phyloP scores from a whole-genome alignment of 179 eudicot species.

The Heliamphora ciliata region DNA sequence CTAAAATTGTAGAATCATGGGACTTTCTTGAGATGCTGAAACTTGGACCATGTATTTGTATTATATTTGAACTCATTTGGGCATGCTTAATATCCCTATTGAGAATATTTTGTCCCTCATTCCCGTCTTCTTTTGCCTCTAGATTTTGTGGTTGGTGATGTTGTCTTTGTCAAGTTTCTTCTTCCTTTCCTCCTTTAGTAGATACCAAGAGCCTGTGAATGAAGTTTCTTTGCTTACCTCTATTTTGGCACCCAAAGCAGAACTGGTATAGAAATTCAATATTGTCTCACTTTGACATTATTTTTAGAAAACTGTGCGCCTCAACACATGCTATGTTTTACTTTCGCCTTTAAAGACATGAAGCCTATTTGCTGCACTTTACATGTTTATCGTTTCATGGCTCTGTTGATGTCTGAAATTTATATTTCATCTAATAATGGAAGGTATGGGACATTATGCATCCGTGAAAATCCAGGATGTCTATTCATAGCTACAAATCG shows the following conservation, averaged over 20 bases:
- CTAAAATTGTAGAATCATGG: not conserved
- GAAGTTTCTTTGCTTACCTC: not conserved
- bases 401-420: not conserved
- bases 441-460: conserved; percentile 87
- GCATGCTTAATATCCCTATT: not conserved
- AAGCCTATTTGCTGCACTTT: conserved; percentile 2
- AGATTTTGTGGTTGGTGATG: not conserved
- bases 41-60: not conserved
- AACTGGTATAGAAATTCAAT: not conserved
- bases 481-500: conserved; percentile 96
- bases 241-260: not conserved
- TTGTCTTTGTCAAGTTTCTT: not conserved
- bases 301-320: not conserved
- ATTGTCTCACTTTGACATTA: not conserved
- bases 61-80: not conserved
- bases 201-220: not conserved
- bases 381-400: not conserved
- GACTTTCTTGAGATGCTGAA: not conserved
- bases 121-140: not conserved
- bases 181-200: not conserved
- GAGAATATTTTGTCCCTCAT: not conserved
- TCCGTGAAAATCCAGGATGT: conserved; percentile 92
- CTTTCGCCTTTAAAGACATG: not conserved
- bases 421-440: conserved; percentile 11
- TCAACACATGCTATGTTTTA: not conserved